Conservation (phyloP, 176 grass and related monocot species). For the Cenchrus fungigraminus region DNA sequence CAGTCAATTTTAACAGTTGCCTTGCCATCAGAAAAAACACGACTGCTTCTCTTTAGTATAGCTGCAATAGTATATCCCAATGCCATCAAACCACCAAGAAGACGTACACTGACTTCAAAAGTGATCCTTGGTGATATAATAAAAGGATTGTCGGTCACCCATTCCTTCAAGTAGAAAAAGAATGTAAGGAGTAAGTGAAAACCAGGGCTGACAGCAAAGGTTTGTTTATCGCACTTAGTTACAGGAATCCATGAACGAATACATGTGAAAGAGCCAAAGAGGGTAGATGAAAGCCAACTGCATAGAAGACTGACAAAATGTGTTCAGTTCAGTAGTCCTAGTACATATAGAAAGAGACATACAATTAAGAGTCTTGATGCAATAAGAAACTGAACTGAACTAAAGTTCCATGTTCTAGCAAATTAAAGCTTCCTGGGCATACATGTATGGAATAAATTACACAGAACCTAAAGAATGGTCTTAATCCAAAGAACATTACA, state of each 20-base stretch:
- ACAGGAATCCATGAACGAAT: background rate
- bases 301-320: constrained; percentile 8
- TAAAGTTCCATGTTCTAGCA: constrained; percentile 10
- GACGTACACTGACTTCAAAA: constrained; percentile 98
- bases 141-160: constrained; percentile 94
- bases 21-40: constrained; percentile 82
- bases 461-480: background rate
- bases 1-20: constrained; percentile 95
- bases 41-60: constrained; percentile 93
- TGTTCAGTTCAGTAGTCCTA: background rate
- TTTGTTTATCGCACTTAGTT: background rate
- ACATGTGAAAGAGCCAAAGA: background rate
- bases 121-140: constrained; percentile 99
- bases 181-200: constrained; percentile 31
- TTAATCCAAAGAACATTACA: constrained; percentile 8
- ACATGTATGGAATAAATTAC: constrained; percentile 27
- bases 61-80: constrained; percentile 94
- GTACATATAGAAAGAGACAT: background rate
- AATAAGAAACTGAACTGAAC: constrained; percentile 5
- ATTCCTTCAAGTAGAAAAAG: constrained; percentile 66
- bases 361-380: background rate
- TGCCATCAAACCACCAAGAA: constrained; percentile 98
- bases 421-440: constrained; percentile 16
- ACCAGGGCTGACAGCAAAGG: background rate
- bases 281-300: background rate